Percentiles rank a stretch among this genome's conserved stretches.
Conservation (phyloP, 495 filamentous ascomycete species). For the Elasticomyces elasticus region DNA sequence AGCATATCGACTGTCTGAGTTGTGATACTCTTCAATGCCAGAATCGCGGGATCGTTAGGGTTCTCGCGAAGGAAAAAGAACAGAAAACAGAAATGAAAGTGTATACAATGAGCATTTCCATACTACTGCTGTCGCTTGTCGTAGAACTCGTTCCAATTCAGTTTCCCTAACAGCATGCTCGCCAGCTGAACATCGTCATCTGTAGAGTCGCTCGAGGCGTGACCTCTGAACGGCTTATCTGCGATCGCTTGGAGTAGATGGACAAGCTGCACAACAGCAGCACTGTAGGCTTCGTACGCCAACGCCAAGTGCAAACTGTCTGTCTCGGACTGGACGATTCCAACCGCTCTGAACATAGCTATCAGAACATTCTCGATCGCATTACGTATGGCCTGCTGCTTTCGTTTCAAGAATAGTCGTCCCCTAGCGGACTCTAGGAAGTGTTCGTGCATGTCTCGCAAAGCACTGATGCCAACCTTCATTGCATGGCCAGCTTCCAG, state of each 20-base stretch:
- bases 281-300: background rate
- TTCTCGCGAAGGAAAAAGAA: too few relatives aligned
- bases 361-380: constrained; percentile 71
- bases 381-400: constrained; percentile 59
- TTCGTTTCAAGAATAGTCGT: constrained; percentile 56
- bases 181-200: constrained; percentile 1
- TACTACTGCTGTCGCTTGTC: background rate
- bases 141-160: constrained; percentile 9
- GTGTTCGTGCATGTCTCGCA: constrained; percentile 63
- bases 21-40: too few relatives aligned
- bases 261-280: background rate
- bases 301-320: too few relatives aligned
- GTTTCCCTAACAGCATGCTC: constrained; percentile 2
- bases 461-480: constrained; percentile 48
- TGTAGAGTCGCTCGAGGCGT: background rate
- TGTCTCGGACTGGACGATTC: background rate
- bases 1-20: too few relatives aligned
- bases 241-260: background rate
- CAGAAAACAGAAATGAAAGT: too few relatives aligned
- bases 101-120: background rate
- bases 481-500: background rate
- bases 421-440: constrained; percentile 73
- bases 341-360: constrained; percentile 43
- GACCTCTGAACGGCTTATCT: background rate
- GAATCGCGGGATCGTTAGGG: too few relatives aligned